phyloP scores from a whole-genome alignment of 345 rosid species.

The Iberis pinnata region DNA sequence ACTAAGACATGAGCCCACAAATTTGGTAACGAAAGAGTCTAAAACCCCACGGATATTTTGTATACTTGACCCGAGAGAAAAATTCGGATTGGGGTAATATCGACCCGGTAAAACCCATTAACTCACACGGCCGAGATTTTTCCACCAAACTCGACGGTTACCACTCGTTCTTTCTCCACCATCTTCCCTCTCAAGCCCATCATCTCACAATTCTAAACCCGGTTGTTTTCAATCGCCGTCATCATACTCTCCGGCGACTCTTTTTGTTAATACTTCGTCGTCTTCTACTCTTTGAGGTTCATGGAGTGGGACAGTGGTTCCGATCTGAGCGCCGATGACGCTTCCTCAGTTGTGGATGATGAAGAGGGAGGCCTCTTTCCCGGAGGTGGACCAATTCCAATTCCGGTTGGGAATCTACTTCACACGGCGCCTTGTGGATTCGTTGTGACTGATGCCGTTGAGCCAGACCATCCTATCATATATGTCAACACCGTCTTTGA shows the following conservation, averaged over 20 bases:
- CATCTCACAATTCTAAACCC: constrained; percentile 5
- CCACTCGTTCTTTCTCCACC: constrained; percentile 34
- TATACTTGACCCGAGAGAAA: not conserved
- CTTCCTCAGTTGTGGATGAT: constrained; percentile 36
- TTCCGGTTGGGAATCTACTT: constrained; percentile 64
- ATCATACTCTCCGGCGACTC: constrained; percentile 7
- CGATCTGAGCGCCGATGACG: constrained; percentile 67
- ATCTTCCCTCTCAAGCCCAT: constrained; percentile 5
- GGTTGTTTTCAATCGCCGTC: constrained; percentile 11
- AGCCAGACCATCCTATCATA: constrained; percentile 80
- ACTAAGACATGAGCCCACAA: not conserved
- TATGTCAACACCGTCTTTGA: constrained; percentile 85
- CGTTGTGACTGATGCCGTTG: constrained; percentile 75
- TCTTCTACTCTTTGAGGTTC: not conserved
- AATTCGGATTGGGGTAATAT: constrained; percentile 6
- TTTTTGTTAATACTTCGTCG: not conserved
- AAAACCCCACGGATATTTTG: not conserved
- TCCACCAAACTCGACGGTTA: constrained; percentile 35
- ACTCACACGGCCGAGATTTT: constrained; percentile 29
- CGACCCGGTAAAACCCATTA: constrained; percentile 10
- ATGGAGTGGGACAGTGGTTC: constrained; percentile 99
- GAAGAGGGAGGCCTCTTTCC: constrained; percentile 52
- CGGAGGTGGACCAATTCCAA: constrained; percentile 53
- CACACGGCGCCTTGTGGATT: constrained; percentile 77
- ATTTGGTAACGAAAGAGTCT: not conserved